Base-by-base conservation (phyloP, 2,329 filamentous ascomycete species). In the Phyllachora maydis region DNA sequence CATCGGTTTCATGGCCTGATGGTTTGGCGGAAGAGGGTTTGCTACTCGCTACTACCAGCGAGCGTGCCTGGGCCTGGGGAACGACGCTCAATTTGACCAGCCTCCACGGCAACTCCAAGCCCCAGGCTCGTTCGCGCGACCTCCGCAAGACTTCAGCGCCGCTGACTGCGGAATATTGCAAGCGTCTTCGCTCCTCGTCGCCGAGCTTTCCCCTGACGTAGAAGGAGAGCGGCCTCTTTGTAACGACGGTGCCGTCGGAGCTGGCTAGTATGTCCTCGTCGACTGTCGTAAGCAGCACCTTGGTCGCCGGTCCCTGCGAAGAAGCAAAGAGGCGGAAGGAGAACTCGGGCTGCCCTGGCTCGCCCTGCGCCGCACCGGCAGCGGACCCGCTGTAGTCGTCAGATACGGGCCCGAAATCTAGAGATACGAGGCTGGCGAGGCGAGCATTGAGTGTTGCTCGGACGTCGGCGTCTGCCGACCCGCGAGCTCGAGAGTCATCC, bases 21-120 rank as follows among this genome's bases (percentile, higher is more conserved):
- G n/a, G n/a, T n/a, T n/a, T n/a, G n/a, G n/a, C n/a, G n/a, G n/a
- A n/a, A n/a, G n/a, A n/a, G n/a, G n/a, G n/a, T n/a, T n/a, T n/a
- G n/a, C n/a, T n/a, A n/a, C n/a, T 10, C 4, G 21, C 27, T 4
- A 26, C 21, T 21, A 14, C 7, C 26, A 24, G 8, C 34, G 26
- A 8, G 19, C 23, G 0, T 30, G 23, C 10, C 24, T 33, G 5
- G 19, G 19, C 6, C 16, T 10, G n/a, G 13, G 12, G 21, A n/a
- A 35, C 41, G n/a, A 49, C 35, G 2, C 34, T 41, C 16, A 65
- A 44, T 15, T 43, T 47, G 4, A 45, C 52, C 9, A 69, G 62
- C 26, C 54, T 54, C 67, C 67, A 72, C 2, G 65, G 64, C 32
- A 63, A 49, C 39, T 70, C 64, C 19, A 64, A 40, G 0, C 65